Evolutionary conservation across 345 rosid genomes (phyloP), one percentile per base, ranked within the genome.

Genomic region (Erucastrum elatum): DNA sequence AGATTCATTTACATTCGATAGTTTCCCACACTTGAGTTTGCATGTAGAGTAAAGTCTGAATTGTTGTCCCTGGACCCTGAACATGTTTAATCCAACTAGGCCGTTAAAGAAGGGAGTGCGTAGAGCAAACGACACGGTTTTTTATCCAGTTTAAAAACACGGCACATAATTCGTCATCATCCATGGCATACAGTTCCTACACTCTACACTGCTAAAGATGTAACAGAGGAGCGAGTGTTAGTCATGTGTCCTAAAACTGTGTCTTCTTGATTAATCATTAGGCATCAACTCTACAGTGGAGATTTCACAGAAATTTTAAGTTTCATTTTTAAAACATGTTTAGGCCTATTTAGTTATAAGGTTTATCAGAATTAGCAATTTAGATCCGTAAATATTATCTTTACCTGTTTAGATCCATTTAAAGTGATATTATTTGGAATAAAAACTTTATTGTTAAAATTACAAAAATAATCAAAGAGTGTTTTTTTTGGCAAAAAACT

Each of bases 21-120:
- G 27, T 8, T 75, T 37, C 13, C 6, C 8, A 65, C 76, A 35
- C 67, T 26, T 41, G 59, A 17, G 30, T 9, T 13, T 55, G 17
- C 65, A 70, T 66, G 60, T 78, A 44, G 53, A 66, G 63, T 66
- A 33, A 66, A 72, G 29, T 65, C 64, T 59, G 68, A 66, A 7
- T 8, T 64, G n/a, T n/a, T n/a, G n/a, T n/a, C n/a, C n/a, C 71
- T 74, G 79, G 79, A 63, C 78, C 70, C 82, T 63, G 21, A 67
- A 63, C 78, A 74, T 79, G 78, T 79, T 61, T 74, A 62, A 79
- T 72, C 58, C 56, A 79, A 66, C 37, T 59, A 26, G 51, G 56
- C 70, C 59, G 82, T 67, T 79, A 46, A 74, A 79, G 69, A 67
- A 74, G 70, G 33, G 82, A 33, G 41, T 72, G 11, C 41, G 16